Evolutionary conservation across 768 basidiomycete genomes (phyloP), one percentile per base, ranked within the genome.

Genomic region (Collybiopsis luxurians): DNA sequence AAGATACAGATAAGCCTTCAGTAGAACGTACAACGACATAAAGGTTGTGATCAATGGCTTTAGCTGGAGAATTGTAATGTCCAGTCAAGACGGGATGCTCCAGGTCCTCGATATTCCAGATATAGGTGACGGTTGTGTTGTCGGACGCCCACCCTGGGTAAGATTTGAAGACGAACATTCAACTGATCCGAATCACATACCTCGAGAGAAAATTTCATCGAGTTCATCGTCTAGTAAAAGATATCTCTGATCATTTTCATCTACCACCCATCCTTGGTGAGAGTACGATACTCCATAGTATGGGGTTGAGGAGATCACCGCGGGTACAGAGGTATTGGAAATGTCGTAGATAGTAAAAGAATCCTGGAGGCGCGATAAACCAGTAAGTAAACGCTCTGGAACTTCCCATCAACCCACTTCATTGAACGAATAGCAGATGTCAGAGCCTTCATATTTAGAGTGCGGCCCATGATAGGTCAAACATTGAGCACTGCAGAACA

Each of bases 181-280:
- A 38, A 17, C 7, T 9, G 36, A 9, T 21, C 21, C 12, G 6
- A 23, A 49, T 4, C 3, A 36, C 5, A 17, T 7, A 34, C 48
- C 48, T 49, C 31, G 27, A 34, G 48, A 36, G 10, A 49, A 49
- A 10, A 49, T 49, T 56, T 69, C 68, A 39, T 69, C 70, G 42
- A 61, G 47, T 44, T 71, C 70, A 40, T 71, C 70, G 48, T 71
- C 66, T 17, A 69, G 58, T 26, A 69, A 57, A 27, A 69, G 61
- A 58, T 65, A 71, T 19, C 51, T 44, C 59, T 71, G 70, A 47
- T 66, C 55, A 26, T 59, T 52, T 57, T 62, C 63, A 42, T 69
- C 67, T 30, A 69, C 57, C 28, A 71, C 67, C 67, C 66, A 71
- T 45, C 70, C 70, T 57, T 71, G 70, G 62, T 71, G 70, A 27